Evolutionary conservation across 2,329 filamentous ascomycete species (phyloP), one percentile per base, ranked within the genome.

Genomic region (Nothophoma quercina): DNA sequence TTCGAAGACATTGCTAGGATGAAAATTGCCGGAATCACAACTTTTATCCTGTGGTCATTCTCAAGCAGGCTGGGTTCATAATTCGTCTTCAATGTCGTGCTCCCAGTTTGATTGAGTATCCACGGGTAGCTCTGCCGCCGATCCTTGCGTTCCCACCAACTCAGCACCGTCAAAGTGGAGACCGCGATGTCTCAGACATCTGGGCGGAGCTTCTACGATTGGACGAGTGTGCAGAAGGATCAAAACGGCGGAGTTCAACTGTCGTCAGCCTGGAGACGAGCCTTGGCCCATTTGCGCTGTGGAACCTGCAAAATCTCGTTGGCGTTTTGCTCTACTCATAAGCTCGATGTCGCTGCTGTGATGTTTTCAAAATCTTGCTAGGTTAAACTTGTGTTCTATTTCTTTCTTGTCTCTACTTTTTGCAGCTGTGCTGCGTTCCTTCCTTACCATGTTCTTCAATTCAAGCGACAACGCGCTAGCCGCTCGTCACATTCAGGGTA

Each of bases 361-460:
- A 36, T 45, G 18, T 21, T 33, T 23, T 19, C 15, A 34, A 19
- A 7, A 18, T 29, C 15, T 43, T 44, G 26, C 33, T 28, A 28
- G 12, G 1, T 13, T 18, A 26, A 18, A 35, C 12, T 28, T 40
- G 40, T 35, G 35, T 42, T 40, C 23, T 45, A 26, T 40, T n/a
- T 13, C 28, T 26, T 46, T 29, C 22, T 52, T 30, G 16, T 34
- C 19, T 25, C 28, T 38, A 18, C n/a, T 26, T 41, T 46, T 41
- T 46, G 49, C 49, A 46, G 49, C 49, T 46, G 49, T 41, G 49
- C 49, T 52, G 49, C 36, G 49, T 46, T 36, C 49, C 16, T 25
- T 52, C 49, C 5, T 52, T 52, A 41, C 35, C 9, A 52, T 52
- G 49, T 30, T 8, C 12, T 52, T 36, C 29, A 36, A 41, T 15